Evolutionary conservation across 2,329 filamentous ascomycete species (phyloP).

Genomic region (Scedosporium apiospermum): DNA sequence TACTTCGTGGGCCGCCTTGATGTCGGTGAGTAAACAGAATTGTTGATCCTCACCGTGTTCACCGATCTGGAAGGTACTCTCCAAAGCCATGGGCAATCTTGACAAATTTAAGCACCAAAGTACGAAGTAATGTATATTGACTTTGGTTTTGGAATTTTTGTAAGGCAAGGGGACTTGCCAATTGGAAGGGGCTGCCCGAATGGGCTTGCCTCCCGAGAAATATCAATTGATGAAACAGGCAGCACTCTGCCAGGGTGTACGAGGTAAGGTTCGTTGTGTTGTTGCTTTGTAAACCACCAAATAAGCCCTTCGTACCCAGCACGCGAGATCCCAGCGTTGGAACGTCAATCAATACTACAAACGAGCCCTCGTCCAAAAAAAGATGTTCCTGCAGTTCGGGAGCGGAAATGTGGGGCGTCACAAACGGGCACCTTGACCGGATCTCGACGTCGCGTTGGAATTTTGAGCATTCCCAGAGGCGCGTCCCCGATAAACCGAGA

Average conservation of each 20-base stretch:
- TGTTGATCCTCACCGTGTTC: neutral
- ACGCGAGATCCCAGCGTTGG: no score
- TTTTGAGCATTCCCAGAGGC: neutral
- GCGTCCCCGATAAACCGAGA: no score
- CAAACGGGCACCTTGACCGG: neutral
- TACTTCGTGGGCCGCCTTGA: neutral
- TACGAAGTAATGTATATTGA: neutral
- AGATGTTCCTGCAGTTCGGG: neutral
- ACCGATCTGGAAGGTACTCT: neutral
- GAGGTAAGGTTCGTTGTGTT: neutral
- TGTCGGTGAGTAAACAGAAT: neutral
- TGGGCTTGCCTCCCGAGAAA: neutral
- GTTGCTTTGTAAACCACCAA: no score
- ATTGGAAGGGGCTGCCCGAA: neutral
- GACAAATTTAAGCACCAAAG: no score
- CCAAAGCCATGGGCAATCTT: neutral
- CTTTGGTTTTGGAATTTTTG: neutral
- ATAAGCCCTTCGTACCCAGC: no score
- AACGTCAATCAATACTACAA: no score
- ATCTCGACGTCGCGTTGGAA: neutral
- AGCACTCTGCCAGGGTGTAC: neutral
- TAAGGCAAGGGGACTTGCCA: neutral
- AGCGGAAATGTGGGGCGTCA: neutral
- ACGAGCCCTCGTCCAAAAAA: neutral
- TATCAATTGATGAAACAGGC: neutral